phyloP scores from a whole-genome alignment of 2,329 filamentous ascomycete species.

The Nemania abortiva region DNA sequence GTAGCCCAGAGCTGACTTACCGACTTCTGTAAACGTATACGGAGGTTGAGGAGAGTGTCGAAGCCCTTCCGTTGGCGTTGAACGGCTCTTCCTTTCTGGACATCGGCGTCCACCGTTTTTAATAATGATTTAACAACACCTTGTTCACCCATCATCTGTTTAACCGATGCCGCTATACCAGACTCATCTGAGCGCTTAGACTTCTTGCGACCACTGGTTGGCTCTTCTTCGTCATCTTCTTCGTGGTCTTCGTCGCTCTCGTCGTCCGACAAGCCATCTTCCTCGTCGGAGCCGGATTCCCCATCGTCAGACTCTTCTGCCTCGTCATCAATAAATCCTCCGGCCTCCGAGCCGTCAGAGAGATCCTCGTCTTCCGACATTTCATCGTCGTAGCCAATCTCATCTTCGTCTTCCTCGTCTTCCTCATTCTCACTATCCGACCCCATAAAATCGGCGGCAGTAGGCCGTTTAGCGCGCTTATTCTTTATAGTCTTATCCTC shows the following conservation, averaged over 20 bases:
- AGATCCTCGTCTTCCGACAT: constrained; percentile 32
- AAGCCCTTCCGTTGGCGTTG: constrained; percentile 88
- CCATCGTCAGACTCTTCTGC: constrained; percentile 38
- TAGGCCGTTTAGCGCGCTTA: constrained; percentile 57
- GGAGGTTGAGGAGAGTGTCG: constrained; percentile 87
- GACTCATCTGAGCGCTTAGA: constrained; percentile 50
- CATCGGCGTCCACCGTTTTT: constrained; percentile 79
- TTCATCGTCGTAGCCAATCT: constrained; percentile 50
- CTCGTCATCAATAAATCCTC: constrained; percentile 39
- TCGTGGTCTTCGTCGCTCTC: constrained; percentile 34
- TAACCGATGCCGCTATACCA: constrained; percentile 67
- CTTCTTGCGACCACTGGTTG: constrained; percentile 50
- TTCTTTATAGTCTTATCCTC: constrained; percentile 54
- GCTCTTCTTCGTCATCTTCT: constrained; percentile 50
- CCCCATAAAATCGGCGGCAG: constrained; percentile 68
- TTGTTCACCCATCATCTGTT: constrained; percentile 78
- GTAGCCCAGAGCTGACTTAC: constrained; percentile 24
- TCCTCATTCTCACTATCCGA: constrained; percentile 54
- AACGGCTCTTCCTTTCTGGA: constrained; percentile 86
- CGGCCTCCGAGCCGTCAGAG: constrained; percentile 35
- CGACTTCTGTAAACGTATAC: constrained; percentile 94
- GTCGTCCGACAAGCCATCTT: constrained; percentile 24
- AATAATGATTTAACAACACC: constrained; percentile 70
- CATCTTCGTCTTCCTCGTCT: constrained; percentile 6
- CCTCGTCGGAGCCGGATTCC: constrained; percentile 21